Evolutionary conservation across 2,329 filamentous ascomycete genomes (phyloP).

Genomic region (Ilyonectria mors-panacis): DNA sequence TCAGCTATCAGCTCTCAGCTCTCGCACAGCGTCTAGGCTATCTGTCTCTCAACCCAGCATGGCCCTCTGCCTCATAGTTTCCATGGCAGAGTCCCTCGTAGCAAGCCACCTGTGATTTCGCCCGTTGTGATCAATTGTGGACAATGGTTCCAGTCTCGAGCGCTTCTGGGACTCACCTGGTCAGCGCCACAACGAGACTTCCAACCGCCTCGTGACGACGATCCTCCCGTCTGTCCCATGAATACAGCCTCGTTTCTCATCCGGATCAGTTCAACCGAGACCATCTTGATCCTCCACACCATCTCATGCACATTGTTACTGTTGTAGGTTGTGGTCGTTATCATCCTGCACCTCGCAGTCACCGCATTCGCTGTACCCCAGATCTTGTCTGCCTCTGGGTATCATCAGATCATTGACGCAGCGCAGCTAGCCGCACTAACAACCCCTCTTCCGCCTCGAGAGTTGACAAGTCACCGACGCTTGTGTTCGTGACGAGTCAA

Average conservation of each 20-base stretch:
- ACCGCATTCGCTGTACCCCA: neutral
- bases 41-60: neutral
- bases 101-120: neutral
- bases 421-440: neutral
- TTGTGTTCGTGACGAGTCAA: neutral
- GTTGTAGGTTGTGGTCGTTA: neutral
- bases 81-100: neutral
- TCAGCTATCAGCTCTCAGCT: neutral
- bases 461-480: neutral
- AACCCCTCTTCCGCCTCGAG: neutral
- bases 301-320: neutral
- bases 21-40: neutral
- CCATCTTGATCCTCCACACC: conserved; percentile 8
- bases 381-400: neutral
- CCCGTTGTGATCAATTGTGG: neutral
- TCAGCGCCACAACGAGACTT: conserved; percentile 4
- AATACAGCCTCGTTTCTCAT: neutral
- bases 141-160: neutral
- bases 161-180: neutral
- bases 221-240: neutral
- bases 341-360: neutral
- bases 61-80: neutral
- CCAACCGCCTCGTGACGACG: neutral
- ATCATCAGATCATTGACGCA: neutral
- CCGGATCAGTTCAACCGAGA: conserved; percentile 13